Percentiles rank a stretch among this genome's conserved stretches.
Evolutionary conservation across 2,329 filamentous ascomycete genomes (phyloP).

Genomic region (Ambrosiella xylebori): DNA sequence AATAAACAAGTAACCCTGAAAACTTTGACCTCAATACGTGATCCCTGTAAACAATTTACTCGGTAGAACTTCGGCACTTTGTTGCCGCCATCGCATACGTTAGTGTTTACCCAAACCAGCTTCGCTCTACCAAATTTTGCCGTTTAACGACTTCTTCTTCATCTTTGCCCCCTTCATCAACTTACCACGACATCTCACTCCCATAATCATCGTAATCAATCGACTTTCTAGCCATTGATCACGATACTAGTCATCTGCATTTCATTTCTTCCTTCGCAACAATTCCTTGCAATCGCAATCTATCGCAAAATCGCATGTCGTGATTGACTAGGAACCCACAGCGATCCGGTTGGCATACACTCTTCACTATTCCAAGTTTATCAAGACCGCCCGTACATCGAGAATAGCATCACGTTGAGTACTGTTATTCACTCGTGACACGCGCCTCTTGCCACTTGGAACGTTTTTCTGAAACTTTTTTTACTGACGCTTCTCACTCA

Average conservation of each 20-base stretch:
- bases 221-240: too few species aligned
- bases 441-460: conserved; percentile 1
- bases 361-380: conserved; percentile 5
- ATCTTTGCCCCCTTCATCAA: too few species aligned
- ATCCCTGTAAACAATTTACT: background rate
- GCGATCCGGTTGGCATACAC: conserved; percentile 12
- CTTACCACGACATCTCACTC: too few species aligned
- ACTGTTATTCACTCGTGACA: too few species aligned
- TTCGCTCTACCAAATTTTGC: too few species aligned
- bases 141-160: too few species aligned
- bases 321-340: conserved; percentile 1
- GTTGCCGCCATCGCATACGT: background rate
- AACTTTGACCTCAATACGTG: background rate
- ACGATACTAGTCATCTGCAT: background rate
- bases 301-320: background rate
- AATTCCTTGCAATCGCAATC: background rate
- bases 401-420: background rate
- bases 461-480: conserved; percentile 3
- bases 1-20: background rate
- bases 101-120: background rate
- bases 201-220: too few species aligned
- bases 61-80: background rate
- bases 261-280: background rate
- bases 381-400: background rate
- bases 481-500: conserved; percentile 10